phyloP scores from a whole-genome alignment of 768 basidiomycete genomes.

The Collybiopsis confluens region DNA sequence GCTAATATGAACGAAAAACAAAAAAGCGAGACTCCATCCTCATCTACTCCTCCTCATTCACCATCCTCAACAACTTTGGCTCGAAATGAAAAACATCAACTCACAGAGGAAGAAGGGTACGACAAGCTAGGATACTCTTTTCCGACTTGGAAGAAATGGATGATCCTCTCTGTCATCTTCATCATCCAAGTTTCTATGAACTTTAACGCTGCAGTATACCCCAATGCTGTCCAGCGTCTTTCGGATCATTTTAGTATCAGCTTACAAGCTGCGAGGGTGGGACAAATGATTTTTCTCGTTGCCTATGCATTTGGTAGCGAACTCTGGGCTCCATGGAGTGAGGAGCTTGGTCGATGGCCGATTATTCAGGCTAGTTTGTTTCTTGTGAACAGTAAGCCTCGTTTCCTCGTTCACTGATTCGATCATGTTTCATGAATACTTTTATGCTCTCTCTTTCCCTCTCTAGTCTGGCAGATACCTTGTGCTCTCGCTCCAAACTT shows the following conservation, averaged over 20 bases:
- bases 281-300: constrained; percentile 10
- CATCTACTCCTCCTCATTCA: too few relatives aligned
- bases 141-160: constrained; percentile 10
- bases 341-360: constrained; percentile 11
- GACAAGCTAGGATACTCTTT: constrained; percentile 8
- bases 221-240: constrained; percentile 5
- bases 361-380: constrained; percentile 10
- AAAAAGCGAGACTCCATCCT: too few relatives aligned
- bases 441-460: neutral
- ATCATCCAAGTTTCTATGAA: constrained; percentile 12
- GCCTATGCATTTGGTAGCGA: constrained; percentile 12
- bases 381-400: constrained; percentile 8
- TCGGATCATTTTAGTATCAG: constrained; percentile 7
- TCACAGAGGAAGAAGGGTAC: constrained; percentile 1
- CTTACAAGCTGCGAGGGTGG: constrained; percentile 3
- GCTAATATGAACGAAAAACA: too few relatives aligned
- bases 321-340: constrained; percentile 12
- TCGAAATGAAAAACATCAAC: neutral
- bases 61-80: too few relatives aligned
- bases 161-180: constrained; percentile 9
- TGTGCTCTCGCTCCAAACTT: constrained; percentile 10
- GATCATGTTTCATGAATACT: neutral
- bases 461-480: constrained; percentile 9
- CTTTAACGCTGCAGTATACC: constrained; percentile 10
- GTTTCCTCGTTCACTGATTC: neutral